Base-by-base conservation (phyloP, 2,329 filamentous ascomycete genomes). In the Botrytis hyacinthi region DNA sequence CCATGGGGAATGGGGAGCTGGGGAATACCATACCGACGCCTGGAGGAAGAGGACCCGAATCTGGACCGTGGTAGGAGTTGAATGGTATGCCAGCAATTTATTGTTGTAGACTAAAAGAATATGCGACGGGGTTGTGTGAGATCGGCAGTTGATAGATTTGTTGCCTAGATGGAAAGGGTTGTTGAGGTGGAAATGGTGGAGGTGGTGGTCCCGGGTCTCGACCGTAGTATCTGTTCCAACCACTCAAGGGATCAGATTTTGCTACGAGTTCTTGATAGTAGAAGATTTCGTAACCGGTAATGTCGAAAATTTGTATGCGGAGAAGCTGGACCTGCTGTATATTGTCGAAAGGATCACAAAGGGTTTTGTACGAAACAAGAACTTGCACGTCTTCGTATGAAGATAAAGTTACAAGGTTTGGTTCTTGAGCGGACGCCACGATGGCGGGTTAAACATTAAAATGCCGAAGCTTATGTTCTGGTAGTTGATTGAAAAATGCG, bases 11-110 rank as follows among this genome's bases (percentile, higher is more conserved):
- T n/a, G 35, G 35, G 48, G 72, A 74, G 9, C 67, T 66, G 26
- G 57, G 40, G 7, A 60, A 44, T 26, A 54, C 8, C 54, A 42
- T 40, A 14, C 37, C 42, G 16, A n/a, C 20, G n/a, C 29, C 20
- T 7, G 77, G 77, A 37, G 79, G 79, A 65, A 76, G 70, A 18
- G 78, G 75, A 5, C 79, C 78, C 2, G 59, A 69, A 29, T 80
- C 79, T 46, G 73, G 76, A 35, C 79, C 79, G 71, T 80, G 76
- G 61, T 69, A 59, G 32, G 77, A 68, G 75, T 81, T 81, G 71
- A 73, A 79, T 37, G 78, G 78, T 66, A 70, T 51, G 26, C 69
- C 71, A 61, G 73, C 70, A 74, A 78, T 76, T 61, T 60, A 59
- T 65, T 63, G 35, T 32, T 20, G 18, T 42, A 54, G 22, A 6